Percentiles rank a stretch among this genome's conserved stretches.
These are phyloP conservation scores for Picea sitchensis DNA, from an alignment of 75 land plant species.

Conservation along the genomic window DNA sequence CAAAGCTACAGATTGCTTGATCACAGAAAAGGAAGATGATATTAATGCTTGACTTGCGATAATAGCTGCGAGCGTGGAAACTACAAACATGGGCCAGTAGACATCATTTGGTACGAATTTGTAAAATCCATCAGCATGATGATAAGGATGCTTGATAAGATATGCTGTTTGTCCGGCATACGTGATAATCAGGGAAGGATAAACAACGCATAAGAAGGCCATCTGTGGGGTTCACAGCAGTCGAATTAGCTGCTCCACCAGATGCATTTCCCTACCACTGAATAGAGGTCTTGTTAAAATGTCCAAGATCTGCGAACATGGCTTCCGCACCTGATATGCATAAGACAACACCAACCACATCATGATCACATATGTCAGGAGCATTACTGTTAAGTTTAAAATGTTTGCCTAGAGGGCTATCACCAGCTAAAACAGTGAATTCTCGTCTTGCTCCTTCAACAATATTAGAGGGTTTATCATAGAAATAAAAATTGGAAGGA, in stretches of 20 bases:
- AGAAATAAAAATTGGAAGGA: too few relatives aligned
- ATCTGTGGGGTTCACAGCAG: conserved; percentile 21
- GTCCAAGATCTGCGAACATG: conserved; percentile 88
- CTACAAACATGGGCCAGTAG: conserved; percentile 78
- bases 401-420: too few relatives aligned
- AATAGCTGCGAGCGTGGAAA: conserved; percentile 67
- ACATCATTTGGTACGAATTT: conserved; percentile 54
- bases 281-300: conserved; percentile 59
- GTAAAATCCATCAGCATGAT: conserved; percentile 65
- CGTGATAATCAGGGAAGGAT: conserved; percentile 59
- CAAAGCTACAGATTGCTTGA: conserved; percentile 60
- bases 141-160: conserved; percentile 46
- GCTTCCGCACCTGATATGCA: conserved; percentile 67
- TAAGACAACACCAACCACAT: conserved; percentile 38
- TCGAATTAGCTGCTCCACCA: too few relatives aligned
- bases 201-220: conserved; percentile 46
- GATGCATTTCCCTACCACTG: conserved; percentile 16
- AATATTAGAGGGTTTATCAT: too few relatives aligned
- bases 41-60: conserved; percentile 80
- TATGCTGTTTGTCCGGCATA: conserved; percentile 82
- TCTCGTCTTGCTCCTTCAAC: too few relatives aligned
- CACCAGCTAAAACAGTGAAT: too few relatives aligned
- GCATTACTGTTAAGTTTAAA: too few relatives aligned
- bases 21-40: conserved; percentile 73
- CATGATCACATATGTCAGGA: too few relatives aligned